A percentile compares a stretch with the other conserved stretches of the same genome.
Conservation (phyloP, 2,329 filamentous ascomycete species). For the Aspergillus fischeri region DNA sequence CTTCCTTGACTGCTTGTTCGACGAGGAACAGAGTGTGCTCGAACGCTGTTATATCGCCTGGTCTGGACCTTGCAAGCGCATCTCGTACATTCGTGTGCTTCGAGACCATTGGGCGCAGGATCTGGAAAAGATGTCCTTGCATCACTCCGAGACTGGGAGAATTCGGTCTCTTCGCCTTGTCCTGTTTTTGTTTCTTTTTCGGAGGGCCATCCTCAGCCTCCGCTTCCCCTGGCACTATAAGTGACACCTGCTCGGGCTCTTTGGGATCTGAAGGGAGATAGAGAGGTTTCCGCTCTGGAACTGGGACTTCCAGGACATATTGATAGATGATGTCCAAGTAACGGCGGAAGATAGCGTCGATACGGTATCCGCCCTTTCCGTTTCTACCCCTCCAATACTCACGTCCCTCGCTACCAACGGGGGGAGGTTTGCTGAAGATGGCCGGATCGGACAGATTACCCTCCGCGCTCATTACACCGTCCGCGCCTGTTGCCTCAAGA, state of each 20-base stretch:
- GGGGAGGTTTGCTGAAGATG: constrained; percentile 70
- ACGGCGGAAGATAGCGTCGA: constrained; percentile 80
- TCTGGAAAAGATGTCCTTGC: constrained; percentile 89
- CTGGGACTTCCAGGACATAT: constrained; percentile 64
- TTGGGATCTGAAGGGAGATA: constrained; percentile 60
- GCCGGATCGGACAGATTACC: constrained; percentile 89
- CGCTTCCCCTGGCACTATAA: constrained; percentile 25
- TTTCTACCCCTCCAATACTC: constrained; percentile 84
- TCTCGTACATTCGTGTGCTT: constrained; percentile 81
- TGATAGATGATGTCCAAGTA: constrained; percentile 88
- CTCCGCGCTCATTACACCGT: constrained; percentile 94
- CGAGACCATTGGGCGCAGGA: constrained; percentile 76
- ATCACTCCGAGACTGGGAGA: constrained; percentile 71
- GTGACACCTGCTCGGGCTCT: constrained; percentile 17
- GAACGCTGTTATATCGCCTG: constrained; percentile 70
- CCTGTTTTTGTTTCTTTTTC: constrained; percentile 44
- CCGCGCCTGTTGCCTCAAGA: constrained; percentile 76
- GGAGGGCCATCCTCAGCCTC: constrained; percentile 48
- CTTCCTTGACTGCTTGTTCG: constrained; percentile 69
- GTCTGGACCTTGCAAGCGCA: constrained; percentile 64
- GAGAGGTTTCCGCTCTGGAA: constrained; percentile 64
- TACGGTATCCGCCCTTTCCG: constrained; percentile 77
- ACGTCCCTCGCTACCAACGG: constrained; percentile 60
- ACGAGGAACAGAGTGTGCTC: constrained; percentile 73
- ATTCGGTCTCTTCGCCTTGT: constrained; percentile 44